These are phyloP conservation scores for Artomyces pyxidatus DNA, from an alignment of 768 basidiomycete species.

Conservation along the genomic window DNA sequence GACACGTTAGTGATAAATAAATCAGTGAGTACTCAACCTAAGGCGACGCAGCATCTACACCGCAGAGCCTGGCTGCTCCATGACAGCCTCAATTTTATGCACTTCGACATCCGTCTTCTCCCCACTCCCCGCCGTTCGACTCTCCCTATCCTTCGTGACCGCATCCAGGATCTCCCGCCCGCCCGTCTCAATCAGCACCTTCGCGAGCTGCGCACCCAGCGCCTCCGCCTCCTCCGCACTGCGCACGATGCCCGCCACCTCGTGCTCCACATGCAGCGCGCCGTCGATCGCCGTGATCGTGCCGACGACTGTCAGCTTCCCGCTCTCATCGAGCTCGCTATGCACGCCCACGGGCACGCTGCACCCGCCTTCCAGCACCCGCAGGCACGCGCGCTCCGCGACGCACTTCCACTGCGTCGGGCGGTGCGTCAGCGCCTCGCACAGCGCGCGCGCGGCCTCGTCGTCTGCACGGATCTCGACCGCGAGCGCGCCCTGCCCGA, in stretches of 20 bases:
- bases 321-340: slow-evolving; percentile 33
- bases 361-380: slow-evolving; percentile 94
- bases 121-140: slow-evolving; percentile 32
- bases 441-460: slow-evolving; percentile 48
- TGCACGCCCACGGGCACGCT: slow-evolving; percentile 90
- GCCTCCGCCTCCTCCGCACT: slow-evolving; percentile 54
- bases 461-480: slow-evolving; percentile 78
- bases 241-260: slow-evolving; percentile 42
- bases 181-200: slow-evolving; percentile 55
- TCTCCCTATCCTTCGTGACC: slow-evolving; percentile 61
- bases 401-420: slow-evolving; percentile 67
- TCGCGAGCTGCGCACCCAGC: slow-evolving; percentile 61
- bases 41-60: not conserved
- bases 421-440: slow-evolving; percentile 65
- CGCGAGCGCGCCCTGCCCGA: slow-evolving; percentile 89
- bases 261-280: slow-evolving; percentile 57
- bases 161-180: slow-evolving; percentile 77
- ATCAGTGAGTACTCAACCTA: not conserved
- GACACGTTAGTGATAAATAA: not conserved
- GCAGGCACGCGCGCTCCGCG: slow-evolving; percentile 83
- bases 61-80: slow-evolving; percentile 6
- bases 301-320: slow-evolving; percentile 54
- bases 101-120: slow-evolving; percentile 28
- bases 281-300: slow-evolving; percentile 85
- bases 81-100: slow-evolving; percentile 9